Evolutionary conservation across 2,329 filamentous ascomycete genomes (phyloP), one percentile per base, ranked within the genome.

Genomic region (Stenocarpella maydis): DNA sequence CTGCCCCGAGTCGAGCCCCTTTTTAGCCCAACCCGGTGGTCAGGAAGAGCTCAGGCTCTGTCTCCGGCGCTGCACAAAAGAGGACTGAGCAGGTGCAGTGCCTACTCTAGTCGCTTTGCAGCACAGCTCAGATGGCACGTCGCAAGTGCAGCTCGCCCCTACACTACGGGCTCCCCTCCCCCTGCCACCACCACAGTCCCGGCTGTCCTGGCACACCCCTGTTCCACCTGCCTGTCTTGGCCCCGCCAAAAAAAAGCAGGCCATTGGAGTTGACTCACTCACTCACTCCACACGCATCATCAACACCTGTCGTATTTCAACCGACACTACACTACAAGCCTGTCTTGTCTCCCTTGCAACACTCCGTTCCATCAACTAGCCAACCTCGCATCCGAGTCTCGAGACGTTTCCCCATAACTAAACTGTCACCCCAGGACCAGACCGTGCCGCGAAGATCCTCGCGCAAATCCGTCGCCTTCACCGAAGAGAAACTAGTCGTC

Each of bases 381-480:
- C 41, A 53, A 28, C 37, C 49, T 68, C 55, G 34, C 14, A 53
- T 37, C 43, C 34, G 24, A 49, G 53, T 47, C 17, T 31, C 34
- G 34, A 47, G 41, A 19, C 26, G 4, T n/a, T 55, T 21, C 61
- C 63, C 54, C 63, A 34, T 58, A 69, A 69, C 71, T 66, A 72
- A 76, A 76, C 74, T 75, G 34, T 72, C 31, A 47, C 41, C n/a
- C 19, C 50, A 72, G 70, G 70, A 72, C 45, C 74, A 75, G 61
- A 76, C 79, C 75, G 87, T 90, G 76, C n/a, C 45, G 37, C 87
- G 88, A 79, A 94, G 92, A 49, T 21, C 17, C 82, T 90, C 91
- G 77, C 92, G 95, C 83, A 97, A 98, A 84, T 97, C 94, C 55
- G 95, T 98, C 77, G 91, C 94, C 74, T 98, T 98, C 82, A 95